A percentile compares a stretch with the other conserved stretches of the same genome.
These are phyloP conservation scores for Calophaca sinica DNA, from an alignment of 306 rosid species.

Conservation along the genomic window DNA sequence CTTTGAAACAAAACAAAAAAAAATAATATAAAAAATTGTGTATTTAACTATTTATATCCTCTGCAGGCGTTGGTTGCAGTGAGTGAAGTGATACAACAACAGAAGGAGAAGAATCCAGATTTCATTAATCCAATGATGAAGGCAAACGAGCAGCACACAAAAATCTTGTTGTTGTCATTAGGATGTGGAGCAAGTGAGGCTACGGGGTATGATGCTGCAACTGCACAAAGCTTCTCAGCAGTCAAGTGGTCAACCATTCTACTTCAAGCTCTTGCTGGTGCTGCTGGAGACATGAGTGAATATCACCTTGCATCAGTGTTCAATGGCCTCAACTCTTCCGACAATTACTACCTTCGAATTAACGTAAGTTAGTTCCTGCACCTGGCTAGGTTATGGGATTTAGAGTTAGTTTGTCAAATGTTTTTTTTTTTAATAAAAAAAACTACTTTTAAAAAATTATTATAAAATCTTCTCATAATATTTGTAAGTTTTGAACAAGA, in stretches of 20 bases:
- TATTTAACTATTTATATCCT: too few relatives aligned
- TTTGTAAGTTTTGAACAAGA: too few relatives aligned
- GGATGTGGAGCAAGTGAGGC: not conserved
- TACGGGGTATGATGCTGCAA: not conserved
- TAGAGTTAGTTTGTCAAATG: too few relatives aligned
- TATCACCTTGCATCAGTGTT: conserved; percentile 15
- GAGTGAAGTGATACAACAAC: conserved; percentile 58
- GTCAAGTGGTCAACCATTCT: not conserved
- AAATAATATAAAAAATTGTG: too few relatives aligned
- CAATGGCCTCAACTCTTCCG: not conserved
- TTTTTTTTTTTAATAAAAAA: too few relatives aligned
- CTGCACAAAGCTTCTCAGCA: accelerated
- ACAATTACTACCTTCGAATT: conserved; percentile 14
- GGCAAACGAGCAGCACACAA: not conserved
- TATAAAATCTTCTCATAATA: too few relatives aligned
- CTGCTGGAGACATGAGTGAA: not conserved
- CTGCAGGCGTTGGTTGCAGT: conserved; percentile 70
- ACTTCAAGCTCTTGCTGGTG: not conserved
- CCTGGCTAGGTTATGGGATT: not conserved
- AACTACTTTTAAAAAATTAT: too few relatives aligned
- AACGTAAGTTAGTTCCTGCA: not conserved
- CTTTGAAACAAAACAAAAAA: too few relatives aligned
- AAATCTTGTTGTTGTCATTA: conserved; percentile 3
- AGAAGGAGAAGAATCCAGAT: conserved; percentile 42
- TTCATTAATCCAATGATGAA: not conserved